phyloP scores from a whole-genome alignment of 179 eudicot genomes.

The Beta lomatogona region DNA sequence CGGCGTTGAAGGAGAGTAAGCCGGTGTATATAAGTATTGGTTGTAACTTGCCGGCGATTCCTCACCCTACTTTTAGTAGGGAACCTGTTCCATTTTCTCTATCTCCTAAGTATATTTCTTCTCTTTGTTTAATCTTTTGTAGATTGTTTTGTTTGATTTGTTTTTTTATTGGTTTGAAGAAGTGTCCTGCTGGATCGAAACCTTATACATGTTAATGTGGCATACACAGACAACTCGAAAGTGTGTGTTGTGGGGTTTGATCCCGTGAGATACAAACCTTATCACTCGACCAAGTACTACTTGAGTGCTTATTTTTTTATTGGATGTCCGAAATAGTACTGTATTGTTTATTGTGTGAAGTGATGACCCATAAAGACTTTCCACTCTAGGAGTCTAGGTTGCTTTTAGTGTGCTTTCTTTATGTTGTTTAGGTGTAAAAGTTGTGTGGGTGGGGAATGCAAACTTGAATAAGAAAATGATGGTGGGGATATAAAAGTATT shows the following conservation, averaged over 20 bases:
- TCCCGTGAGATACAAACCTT: no score
- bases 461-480: neutral
- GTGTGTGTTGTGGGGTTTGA: no score
- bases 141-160: neutral
- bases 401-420: neutral
- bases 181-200: no score
- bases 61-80: slow-evolving; percentile 76
- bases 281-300: no score
- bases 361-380: neutral
- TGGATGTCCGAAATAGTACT: no score
- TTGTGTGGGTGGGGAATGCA: neutral
- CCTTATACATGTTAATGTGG: no score
- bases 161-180: no score
- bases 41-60: slow-evolving; percentile 73
- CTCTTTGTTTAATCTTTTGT: no score
- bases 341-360: neutral
- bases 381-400: no score
- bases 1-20: slow-evolving; percentile 91
- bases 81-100: slow-evolving; percentile 77
- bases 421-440: neutral
- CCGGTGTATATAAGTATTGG: slow-evolving; percentile 80
- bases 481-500: neutral
- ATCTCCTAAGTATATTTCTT: slow-evolving; percentile 52
- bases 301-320: no score
- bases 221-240: no score